Percentiles rank a stretch among this genome's conserved stretches.
Evolutionary conservation across 2,329 filamentous ascomycete species (phyloP).

Genomic region (Fusarium sp.): DNA sequence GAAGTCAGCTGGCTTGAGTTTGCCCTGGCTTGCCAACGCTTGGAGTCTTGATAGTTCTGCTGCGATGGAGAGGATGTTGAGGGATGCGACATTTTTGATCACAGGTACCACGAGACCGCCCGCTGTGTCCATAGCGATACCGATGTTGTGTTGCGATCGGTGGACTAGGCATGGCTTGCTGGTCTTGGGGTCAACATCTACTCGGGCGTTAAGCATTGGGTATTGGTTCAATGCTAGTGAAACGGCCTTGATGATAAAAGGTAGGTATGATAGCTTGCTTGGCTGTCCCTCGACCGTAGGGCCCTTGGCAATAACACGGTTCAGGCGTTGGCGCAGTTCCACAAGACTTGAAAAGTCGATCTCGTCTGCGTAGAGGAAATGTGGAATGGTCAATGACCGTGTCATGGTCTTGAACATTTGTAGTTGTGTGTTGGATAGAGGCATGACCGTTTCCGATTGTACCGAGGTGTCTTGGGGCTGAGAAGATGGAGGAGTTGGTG

Average conservation of each 20-base stretch:
- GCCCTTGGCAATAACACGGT: constrained; percentile 64
- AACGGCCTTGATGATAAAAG: constrained; percentile 95
- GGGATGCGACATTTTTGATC: constrained; percentile 81
- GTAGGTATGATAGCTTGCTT: constrained; percentile 85
- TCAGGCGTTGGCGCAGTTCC: constrained; percentile 78
- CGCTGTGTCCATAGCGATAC: constrained; percentile 94
- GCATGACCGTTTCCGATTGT: constrained; percentile 75
- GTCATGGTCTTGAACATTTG: constrained; percentile 99
- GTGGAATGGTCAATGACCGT: constrained; percentile 86
- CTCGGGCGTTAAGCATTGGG: constrained; percentile 86
- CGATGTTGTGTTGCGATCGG: constrained; percentile 91
- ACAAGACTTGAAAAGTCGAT: constrained; percentile 83
- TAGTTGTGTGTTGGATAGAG: constrained; percentile 81
- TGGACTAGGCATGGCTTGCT: constrained; percentile 80
- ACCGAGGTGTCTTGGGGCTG: constrained; percentile 49
- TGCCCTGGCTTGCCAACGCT: constrained; percentile 76
- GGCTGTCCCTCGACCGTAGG: constrained; percentile 60
- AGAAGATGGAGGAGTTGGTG: constrained; percentile 38
- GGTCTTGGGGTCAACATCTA: constrained; percentile 69
- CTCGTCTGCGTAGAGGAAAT: constrained; percentile 95
- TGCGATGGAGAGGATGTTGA: constrained; percentile 82
- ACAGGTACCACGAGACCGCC: constrained; percentile 90
- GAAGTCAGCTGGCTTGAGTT: constrained; percentile 79
- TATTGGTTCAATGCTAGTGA: constrained; percentile 85
- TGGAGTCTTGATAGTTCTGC: constrained; percentile 80